phyloP scores from a whole-genome alignment of 208 protist species.

The Acanthamoeba divionensis region DNA sequence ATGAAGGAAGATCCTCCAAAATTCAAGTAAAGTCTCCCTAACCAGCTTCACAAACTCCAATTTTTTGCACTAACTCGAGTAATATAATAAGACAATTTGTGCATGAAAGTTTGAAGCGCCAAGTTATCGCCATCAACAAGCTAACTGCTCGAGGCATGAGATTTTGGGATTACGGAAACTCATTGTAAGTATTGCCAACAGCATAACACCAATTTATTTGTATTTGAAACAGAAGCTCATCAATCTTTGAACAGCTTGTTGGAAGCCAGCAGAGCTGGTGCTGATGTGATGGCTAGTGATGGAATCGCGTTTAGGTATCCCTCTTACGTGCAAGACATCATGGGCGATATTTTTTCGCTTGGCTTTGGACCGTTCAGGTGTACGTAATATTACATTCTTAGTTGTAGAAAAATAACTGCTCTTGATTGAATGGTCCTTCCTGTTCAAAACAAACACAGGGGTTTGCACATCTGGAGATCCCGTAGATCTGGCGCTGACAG shows the following conservation, averaged over 20 bases:
- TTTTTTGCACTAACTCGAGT: background rate
- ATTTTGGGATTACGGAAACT: conserved; percentile 90
- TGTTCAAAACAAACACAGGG: conserved; percentile 54
- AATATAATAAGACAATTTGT: conserved; percentile 70
- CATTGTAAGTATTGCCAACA: conserved; percentile 69
- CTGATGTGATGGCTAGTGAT: conserved; percentile 72
- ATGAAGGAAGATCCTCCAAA: conserved; percentile 80
- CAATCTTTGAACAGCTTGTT: conserved; percentile 56
- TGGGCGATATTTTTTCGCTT: conserved; percentile 87
- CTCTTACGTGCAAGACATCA: conserved; percentile 88
- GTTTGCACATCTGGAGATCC: conserved; percentile 79
- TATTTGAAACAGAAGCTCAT: background rate
- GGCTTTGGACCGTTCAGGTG: conserved; percentile 88
- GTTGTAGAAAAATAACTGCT: no score
- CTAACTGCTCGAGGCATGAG: conserved; percentile 42
- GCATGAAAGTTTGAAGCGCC: conserved; percentile 79
- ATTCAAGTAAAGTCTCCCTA: conserved; percentile 75
- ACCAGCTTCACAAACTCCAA: background rate
- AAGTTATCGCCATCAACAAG: conserved; percentile 82
- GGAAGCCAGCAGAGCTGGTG: conserved; percentile 79
- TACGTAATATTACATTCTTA: background rate
- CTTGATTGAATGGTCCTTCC: background rate
- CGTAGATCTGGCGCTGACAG: conserved; percentile 79
- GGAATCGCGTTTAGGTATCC: conserved; percentile 83
- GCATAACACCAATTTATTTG: background rate